phyloP scores from a whole-genome alignment of 805 yeast genomes.

The Pichia rugopelliculosa region DNA sequence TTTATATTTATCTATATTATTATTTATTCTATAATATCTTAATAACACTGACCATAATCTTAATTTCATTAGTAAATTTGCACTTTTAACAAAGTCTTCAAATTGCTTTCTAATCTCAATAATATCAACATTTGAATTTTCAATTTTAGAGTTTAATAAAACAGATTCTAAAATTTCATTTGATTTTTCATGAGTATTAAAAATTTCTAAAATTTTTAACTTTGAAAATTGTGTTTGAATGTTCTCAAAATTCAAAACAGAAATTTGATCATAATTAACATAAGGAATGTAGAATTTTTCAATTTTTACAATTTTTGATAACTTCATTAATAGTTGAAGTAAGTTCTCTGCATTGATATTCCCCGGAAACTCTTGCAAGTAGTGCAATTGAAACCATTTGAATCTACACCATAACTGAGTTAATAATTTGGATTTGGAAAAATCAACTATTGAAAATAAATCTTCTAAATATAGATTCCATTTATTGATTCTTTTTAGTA shows the following conservation, averaged over 20 bases:
- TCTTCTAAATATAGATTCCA: conserved; percentile 41
- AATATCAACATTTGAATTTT: conserved; percentile 20
- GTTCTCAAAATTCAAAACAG: conserved; percentile 42
- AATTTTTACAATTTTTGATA: conserved; percentile 20
- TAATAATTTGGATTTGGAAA: not conserved
- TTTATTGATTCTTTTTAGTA: conserved; percentile 36
- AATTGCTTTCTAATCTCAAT: conserved; percentile 41
- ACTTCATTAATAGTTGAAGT: conserved; percentile 23
- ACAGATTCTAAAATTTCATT: conserved; percentile 21
- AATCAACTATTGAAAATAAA: conserved; percentile 10
- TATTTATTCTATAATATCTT: conserved; percentile 38
- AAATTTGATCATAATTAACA: conserved; percentile 55
- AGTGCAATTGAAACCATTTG: conserved; percentile 43
- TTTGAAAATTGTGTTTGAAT: conserved; percentile 62
- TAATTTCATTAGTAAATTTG: conserved; percentile 60
- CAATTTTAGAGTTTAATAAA: conserved; percentile 9
- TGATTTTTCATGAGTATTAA: conserved; percentile 41
- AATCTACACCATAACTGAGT: conserved; percentile 28
- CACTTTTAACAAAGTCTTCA: conserved; percentile 48
- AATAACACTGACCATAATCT: conserved; percentile 72
- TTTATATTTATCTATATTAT: conserved; percentile 31
- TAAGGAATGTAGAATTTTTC: conserved; percentile 31
- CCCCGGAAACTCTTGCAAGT: conserved; percentile 29
- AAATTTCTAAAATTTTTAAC: conserved; percentile 58
- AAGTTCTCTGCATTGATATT: conserved; percentile 28